Percentiles rank a stretch among this genome's conserved stretches.
Conservation (phyloP, 371 early-diverging fungal species). For the Catenaria anguillulae region DNA sequence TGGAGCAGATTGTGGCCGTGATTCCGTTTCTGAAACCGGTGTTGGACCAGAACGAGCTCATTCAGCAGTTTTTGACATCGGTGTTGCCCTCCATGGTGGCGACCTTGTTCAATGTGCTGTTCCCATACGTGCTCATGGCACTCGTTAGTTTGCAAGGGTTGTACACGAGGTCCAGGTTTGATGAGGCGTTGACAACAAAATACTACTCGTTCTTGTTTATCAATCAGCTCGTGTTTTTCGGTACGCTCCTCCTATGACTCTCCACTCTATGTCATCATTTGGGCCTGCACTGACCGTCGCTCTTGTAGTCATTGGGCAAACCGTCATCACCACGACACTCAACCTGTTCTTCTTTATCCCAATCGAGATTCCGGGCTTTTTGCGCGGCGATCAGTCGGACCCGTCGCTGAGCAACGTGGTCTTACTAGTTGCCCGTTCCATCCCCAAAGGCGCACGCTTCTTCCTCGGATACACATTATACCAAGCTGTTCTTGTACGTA, state of each 20-base stretch:
- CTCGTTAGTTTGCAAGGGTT: neutral
- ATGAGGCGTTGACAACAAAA: neutral
- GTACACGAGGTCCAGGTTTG: neutral
- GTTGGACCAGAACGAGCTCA: neutral
- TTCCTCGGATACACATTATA: neutral
- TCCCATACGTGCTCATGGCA: slow-evolving; percentile 1
- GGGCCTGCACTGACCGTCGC: neutral
- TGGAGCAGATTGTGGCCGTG: neutral
- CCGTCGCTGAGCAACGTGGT: neutral
- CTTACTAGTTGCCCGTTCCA: neutral
- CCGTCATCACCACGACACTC: neutral
- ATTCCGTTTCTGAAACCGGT: neutral
- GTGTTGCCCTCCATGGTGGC: neutral
- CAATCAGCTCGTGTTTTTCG: slow-evolving; percentile 1
- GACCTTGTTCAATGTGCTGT: neutral
- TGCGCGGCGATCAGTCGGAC: no score
- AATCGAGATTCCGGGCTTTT: neutral
- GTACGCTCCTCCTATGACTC: no score
- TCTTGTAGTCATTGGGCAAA: neutral
- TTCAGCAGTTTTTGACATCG: neutral
- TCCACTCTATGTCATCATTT: no score
- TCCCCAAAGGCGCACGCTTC: neutral
- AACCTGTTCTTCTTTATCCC: neutral
- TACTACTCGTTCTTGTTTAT: slow-evolving; percentile 2
- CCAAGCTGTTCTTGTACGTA: neutral